A percentile compares a stretch with the other conserved stretches of the same genome.
Evolutionary conservation across 2,329 filamentous ascomycete genomes (phyloP).

Genomic region (Fusarium oxysporum): DNA sequence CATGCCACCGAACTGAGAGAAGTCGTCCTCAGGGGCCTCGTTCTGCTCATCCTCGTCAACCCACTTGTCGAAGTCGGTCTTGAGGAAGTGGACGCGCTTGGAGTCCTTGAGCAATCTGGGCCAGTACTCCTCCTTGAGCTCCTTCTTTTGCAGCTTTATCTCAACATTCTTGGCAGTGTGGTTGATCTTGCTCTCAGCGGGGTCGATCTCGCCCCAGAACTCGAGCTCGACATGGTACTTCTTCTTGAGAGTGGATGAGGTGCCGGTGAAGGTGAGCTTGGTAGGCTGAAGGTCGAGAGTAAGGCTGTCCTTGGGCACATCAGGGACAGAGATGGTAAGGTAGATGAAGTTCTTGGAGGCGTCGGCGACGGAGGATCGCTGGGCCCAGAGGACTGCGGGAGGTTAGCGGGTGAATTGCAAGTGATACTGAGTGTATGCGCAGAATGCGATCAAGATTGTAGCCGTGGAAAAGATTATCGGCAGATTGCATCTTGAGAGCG

Average conservation of each 20-base stretch:
- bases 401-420: constrained; percentile 11
- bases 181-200: constrained; percentile 83
- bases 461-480: background rate
- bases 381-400: constrained; percentile 89
- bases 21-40: constrained; percentile 84
- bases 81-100: constrained; percentile 93
- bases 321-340: constrained; percentile 89
- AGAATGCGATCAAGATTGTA: constrained; percentile 4
- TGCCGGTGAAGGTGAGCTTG: constrained; percentile 82
- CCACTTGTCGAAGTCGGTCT: constrained; percentile 99
- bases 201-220: constrained; percentile 92
- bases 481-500: background rate
- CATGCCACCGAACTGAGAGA: constrained; percentile 75
- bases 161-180: constrained; percentile 91
- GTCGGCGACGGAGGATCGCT: constrained; percentile 87
- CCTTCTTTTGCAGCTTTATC: constrained; percentile 96
- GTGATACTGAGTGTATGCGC: background rate
- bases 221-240: constrained; percentile 88
- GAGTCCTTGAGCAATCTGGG: constrained; percentile 90
- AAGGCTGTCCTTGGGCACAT: constrained; percentile 79
- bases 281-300: constrained; percentile 86
- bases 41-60: constrained; percentile 99
- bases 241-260: constrained; percentile 85
- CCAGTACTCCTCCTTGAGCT: constrained; percentile 94
- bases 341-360: constrained; percentile 93